These are phyloP conservation scores for Cryphonectria carpinicola DNA, from an alignment of 2,329 filamentous ascomycete species.

Conservation along the genomic window DNA sequence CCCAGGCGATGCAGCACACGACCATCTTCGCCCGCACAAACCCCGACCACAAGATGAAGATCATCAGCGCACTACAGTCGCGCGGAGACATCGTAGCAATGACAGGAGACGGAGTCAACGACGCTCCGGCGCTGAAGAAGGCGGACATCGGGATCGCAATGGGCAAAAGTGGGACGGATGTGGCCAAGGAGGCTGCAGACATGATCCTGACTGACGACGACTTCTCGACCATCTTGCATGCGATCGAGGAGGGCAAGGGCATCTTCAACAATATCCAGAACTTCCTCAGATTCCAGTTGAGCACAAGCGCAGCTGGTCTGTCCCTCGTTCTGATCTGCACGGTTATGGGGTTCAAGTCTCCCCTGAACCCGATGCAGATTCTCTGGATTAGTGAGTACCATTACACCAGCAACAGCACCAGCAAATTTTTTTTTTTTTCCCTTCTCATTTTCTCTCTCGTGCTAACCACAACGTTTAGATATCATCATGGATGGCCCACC, in stretches of 20 bases:
- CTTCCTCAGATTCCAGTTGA: constrained; percentile 97
- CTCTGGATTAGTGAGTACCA: constrained; percentile 89
- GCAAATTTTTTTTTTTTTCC: neutral
- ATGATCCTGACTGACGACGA: constrained; percentile 90
- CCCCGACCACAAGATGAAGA: constrained; percentile 98
- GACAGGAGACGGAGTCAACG: constrained; percentile 96
- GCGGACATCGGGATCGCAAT: constrained; percentile 78
- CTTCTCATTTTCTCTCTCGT: neutral
- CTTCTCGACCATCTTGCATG: constrained; percentile 88
- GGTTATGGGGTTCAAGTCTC: constrained; percentile 89
- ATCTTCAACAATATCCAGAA: constrained; percentile 99
- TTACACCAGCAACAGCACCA: neutral
- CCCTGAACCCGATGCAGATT: constrained; percentile 99
- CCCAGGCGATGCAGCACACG: constrained; percentile 82
- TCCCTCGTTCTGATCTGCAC: constrained; percentile 92
- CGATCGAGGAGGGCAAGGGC: constrained; percentile 98
- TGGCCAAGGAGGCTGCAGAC: constrained; percentile 80
- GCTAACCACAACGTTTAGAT: constrained; percentile 57
- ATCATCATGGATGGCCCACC: constrained; percentile 99
- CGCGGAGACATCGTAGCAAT: constrained; percentile 97
- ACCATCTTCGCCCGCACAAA: constrained; percentile 96
- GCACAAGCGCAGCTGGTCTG: constrained; percentile 91
- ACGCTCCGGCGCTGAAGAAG: constrained; percentile 72
- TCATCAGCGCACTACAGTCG: constrained; percentile 86
- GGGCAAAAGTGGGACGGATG: constrained; percentile 71